Evolutionary conservation across 169 alveolate species (phyloP).

Genomic region (Eimeria zaria): DNA sequence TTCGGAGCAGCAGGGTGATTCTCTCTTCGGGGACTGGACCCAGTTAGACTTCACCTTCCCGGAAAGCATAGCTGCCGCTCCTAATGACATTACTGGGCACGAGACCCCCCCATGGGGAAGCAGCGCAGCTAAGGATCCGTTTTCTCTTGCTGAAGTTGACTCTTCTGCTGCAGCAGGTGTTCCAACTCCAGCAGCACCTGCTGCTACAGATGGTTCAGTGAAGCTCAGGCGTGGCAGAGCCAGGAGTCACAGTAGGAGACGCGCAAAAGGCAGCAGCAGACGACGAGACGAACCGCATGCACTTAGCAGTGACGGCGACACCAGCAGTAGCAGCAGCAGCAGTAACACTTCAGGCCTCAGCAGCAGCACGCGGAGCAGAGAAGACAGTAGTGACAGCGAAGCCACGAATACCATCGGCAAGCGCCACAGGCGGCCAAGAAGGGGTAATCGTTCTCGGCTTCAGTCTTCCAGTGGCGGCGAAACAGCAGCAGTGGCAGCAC

Average conservation of each 20-base stretch:
- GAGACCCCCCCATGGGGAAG: constrained; percentile 8
- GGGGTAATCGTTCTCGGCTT: neutral
- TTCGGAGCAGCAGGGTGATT: neutral
- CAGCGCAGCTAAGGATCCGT: constrained; percentile 24
- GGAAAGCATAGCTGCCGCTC: neutral
- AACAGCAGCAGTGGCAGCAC: neutral
- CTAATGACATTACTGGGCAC: neutral
- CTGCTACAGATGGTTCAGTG: constrained; percentile 8
- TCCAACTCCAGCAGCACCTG: neutral
- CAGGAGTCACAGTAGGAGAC: constrained; percentile 7
- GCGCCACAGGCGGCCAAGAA: constrained; percentile 7
- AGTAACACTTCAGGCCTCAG: constrained; percentile 20
- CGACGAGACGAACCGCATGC: neutral
- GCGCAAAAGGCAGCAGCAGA: constrained; percentile 33
- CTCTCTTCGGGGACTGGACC: constrained; percentile 52
- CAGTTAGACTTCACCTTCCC: constrained; percentile 23
- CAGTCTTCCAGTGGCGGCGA: neutral
- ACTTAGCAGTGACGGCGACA: constrained; percentile 11
- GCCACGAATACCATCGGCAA: neutral
- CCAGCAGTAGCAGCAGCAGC: constrained; percentile 57
- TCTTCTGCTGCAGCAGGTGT: constrained; percentile 9
- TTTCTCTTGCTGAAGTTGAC: neutral
- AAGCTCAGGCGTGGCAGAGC: neutral
- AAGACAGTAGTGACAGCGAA: constrained; percentile 38
- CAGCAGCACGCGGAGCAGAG: constrained; percentile 70